These are phyloP conservation scores for Clausena lansium DNA, from an alignment of 345 rosid species.

Conservation along the genomic window DNA sequence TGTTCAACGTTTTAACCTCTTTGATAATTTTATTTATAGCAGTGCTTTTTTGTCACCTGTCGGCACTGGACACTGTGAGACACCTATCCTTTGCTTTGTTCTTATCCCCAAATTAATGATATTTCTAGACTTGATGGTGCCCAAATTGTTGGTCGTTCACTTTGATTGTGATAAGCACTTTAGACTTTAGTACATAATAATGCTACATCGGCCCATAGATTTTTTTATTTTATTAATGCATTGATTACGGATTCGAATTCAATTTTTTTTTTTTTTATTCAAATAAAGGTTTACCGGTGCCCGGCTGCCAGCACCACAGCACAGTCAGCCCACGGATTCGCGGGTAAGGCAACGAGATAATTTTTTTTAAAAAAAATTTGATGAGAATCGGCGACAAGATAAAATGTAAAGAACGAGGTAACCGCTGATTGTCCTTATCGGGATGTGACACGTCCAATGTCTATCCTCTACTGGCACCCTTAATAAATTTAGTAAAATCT, in stretches of 20 bases:
- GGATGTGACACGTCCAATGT: background rate
- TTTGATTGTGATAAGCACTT: background rate
- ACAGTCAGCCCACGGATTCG: constrained; percentile 24
- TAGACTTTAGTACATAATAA: background rate
- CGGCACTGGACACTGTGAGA: too few relatives aligned
- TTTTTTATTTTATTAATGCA: too few relatives aligned
- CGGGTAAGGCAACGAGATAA: background rate
- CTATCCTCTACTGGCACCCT: too few relatives aligned
- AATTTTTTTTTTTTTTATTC: too few relatives aligned
- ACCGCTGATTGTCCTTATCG: background rate
- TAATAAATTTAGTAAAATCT: too few relatives aligned
- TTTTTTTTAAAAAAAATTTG: too few relatives aligned
- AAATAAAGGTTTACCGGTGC: too few relatives aligned
- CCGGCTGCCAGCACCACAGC: too few relatives aligned
- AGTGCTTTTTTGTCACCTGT: too few relatives aligned
- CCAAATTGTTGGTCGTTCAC: too few relatives aligned
- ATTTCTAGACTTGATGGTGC: background rate
- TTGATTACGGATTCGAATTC: too few relatives aligned
- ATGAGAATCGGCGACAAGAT: too few relatives aligned
- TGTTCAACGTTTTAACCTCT: background rate
- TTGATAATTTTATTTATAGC: background rate
- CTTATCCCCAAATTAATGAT: constrained; percentile 26
- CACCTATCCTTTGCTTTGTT: constrained; percentile 11
- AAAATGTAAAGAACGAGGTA: background rate
- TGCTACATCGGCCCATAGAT: background rate